Conservation (phyloP, 2,329 filamentous ascomycete genomes). For the Orbilia brochopaga region DNA sequence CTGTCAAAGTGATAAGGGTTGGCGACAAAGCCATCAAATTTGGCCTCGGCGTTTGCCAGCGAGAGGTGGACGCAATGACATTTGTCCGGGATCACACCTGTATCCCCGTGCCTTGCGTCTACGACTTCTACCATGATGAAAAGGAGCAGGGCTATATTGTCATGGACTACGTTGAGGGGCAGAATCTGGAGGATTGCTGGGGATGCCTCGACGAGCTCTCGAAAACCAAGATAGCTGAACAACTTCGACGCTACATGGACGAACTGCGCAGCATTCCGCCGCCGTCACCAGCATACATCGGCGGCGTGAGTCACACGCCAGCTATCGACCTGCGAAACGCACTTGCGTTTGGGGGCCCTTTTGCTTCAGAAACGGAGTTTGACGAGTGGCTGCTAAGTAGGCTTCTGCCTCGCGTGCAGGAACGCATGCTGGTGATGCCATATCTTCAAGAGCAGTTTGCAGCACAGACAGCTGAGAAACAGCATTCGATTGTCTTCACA, state of each 20-base stretch:
- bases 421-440: background rate
- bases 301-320: background rate
- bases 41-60: no score
- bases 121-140: slow-evolving; percentile 9
- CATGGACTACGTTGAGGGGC: slow-evolving; percentile 4
- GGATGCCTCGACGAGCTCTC: background rate
- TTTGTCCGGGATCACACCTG: background rate
- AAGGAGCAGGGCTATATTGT: slow-evolving; percentile 3
- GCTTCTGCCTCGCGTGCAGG: no score
- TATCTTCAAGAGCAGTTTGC: slow-evolving; percentile 3
- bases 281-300: background rate
- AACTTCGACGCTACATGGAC: background rate
- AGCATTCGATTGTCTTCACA: slow-evolving; percentile 60
- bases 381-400: slow-evolving; percentile 2
- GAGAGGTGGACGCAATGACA: no score
- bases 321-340: background rate
- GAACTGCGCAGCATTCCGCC: slow-evolving; percentile 1
- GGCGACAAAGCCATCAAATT: no score
- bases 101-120: slow-evolving; percentile 8
- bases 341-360: slow-evolving; percentile 1
- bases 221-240: background rate
- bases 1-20: no score
- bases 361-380: slow-evolving; percentile 6
- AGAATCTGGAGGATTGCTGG: slow-evolving; percentile 1
- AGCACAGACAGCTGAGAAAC: slow-evolving; percentile 4